A percentile compares a stretch with the other conserved stretches of the same genome.
Conservation (phyloP, 352 stramenopile genomes). For the Globisporangium mamillatum region DNA sequence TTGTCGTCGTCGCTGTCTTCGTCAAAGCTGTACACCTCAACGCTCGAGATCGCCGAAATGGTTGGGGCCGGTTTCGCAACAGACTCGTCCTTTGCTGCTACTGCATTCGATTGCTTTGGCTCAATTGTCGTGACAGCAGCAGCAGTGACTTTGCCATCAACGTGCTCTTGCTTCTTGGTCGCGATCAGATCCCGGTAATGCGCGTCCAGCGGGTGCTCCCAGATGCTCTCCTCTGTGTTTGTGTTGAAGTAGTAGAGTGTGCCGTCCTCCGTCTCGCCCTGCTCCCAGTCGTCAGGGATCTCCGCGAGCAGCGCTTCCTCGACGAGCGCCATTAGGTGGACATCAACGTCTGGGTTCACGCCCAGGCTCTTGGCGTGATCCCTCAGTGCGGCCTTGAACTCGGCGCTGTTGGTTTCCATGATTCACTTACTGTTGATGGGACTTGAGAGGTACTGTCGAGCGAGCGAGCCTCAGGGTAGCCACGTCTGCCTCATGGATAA, state of each 20-base stretch:
- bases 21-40: slow-evolving; percentile 54
- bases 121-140: neutral
- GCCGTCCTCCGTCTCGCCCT: slow-evolving; percentile 61
- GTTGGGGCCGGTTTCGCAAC: neutral
- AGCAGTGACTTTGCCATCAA: slow-evolving; percentile 6
- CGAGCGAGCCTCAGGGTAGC: neutral
- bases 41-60: slow-evolving; percentile 17
- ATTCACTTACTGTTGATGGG: neutral
- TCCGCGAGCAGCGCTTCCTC: slow-evolving; percentile 56
- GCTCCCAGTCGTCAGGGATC: slow-evolving; percentile 51
- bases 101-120: neutral
- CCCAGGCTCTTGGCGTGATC: slow-evolving; percentile 58
- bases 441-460: neutral
- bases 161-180: slow-evolving; percentile 34
- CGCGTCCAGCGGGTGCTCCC: slow-evolving; percentile 57
- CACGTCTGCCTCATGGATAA: neutral
- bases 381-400: slow-evolving; percentile 57
- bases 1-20: slow-evolving; percentile 34
- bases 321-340: slow-evolving; percentile 43
- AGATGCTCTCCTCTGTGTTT: slow-evolving; percentile 56
- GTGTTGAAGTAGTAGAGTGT: slow-evolving; percentile 72
- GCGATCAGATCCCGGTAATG: slow-evolving; percentile 57
- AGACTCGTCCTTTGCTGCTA: neutral
- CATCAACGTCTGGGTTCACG: slow-evolving; percentile 49
- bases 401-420: slow-evolving; percentile 41